phyloP scores from a whole-genome alignment of 257 asterid species.

The Petunia axillaris region DNA sequence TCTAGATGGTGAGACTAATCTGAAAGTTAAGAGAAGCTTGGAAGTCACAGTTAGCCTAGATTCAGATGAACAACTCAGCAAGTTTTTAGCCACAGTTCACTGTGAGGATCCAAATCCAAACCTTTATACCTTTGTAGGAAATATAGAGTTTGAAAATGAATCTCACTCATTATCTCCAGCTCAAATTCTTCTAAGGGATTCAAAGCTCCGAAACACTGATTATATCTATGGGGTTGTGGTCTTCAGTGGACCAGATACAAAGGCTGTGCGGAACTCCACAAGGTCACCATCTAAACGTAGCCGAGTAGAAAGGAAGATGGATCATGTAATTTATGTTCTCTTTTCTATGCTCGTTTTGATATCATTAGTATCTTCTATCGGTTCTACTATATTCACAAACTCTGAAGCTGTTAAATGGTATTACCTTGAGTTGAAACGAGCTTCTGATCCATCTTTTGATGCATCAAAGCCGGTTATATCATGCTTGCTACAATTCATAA shows the following conservation, averaged over 20 bases:
- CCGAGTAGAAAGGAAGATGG: slow-evolving; percentile 84
- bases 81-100: slow-evolving; percentile 63
- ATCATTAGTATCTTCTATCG: slow-evolving; percentile 74
- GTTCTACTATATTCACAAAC: slow-evolving; percentile 74
- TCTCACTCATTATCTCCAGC: slow-evolving; percentile 78
- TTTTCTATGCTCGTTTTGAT: slow-evolving; percentile 68
- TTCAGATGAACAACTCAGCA: slow-evolving; percentile 63
- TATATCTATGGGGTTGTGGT: slow-evolving; percentile 81
- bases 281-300: slow-evolving; percentile 94
- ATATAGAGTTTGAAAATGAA: slow-evolving; percentile 62
- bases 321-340: slow-evolving; percentile 82
- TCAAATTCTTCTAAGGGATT: slow-evolving; percentile 90
- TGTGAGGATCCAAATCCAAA: slow-evolving; percentile 95
- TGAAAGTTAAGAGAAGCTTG: slow-evolving; percentile 80
- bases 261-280: slow-evolving; percentile 91
- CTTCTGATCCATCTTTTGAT: slow-evolving; percentile 49
- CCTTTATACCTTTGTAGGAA: slow-evolving; percentile 86
- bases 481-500: slow-evolving; percentile 70
- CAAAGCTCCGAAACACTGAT: slow-evolving; percentile 87
- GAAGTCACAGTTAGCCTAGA: slow-evolving; percentile 67
- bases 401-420: slow-evolving; percentile 74
- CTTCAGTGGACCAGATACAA: slow-evolving; percentile 89
- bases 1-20: slow-evolving; percentile 93
- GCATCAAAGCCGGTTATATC: slow-evolving; percentile 58
- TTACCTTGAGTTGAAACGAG: slow-evolving; percentile 71